Percentiles rank a stretch among this genome's conserved stretches.
Evolutionary conservation across 805 yeast genomes (phyloP).

Genomic region (Danielozyma ontarioensis): DNA sequence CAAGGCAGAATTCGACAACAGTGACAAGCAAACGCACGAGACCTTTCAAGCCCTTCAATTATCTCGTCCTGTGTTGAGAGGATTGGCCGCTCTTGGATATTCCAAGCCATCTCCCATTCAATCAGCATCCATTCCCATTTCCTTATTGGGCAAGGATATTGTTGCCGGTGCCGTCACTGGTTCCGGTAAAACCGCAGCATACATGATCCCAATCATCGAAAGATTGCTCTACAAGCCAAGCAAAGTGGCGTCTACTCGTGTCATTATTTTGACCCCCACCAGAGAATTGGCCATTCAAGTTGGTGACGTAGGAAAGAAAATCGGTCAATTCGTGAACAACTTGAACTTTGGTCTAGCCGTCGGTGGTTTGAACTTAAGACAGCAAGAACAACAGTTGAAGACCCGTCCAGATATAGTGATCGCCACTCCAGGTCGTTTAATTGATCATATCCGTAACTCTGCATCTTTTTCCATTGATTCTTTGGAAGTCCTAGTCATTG

Average conservation of each 20-base stretch:
- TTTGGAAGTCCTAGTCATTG: constrained; percentile 88
- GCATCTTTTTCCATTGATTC: constrained; percentile 87
- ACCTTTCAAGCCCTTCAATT: constrained; percentile 74
- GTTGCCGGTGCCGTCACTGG: constrained; percentile 99
- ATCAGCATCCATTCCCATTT: constrained; percentile 88
- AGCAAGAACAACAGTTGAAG: constrained; percentile 91
- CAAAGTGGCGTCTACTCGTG: constrained; percentile 82
- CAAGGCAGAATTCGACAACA: constrained; percentile 38
- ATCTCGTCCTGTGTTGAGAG: constrained; percentile 87
- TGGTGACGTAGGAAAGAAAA: constrained; percentile 83
- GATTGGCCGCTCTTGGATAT: constrained; percentile 76
- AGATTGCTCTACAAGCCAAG: constrained; percentile 86
- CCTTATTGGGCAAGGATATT: constrained; percentile 88
- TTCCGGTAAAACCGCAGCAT: constrained; percentile 99
- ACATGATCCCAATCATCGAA: constrained; percentile 92
- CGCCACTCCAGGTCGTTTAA: constrained; percentile 98
- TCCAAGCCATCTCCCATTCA: constrained; percentile 92
- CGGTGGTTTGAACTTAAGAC: constrained; percentile 94
- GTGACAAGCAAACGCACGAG: constrained; percentile 48
- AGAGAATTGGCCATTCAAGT: constrained; percentile 98
- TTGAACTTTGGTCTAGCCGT: constrained; percentile 92
- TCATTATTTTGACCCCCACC: constrained; percentile 88
- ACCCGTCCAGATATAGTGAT: constrained; percentile 92
- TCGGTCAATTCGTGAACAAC: constrained; percentile 71
- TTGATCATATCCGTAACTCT: constrained; percentile 94